Conservation (phyloP, 257 asterid genomes). For the Scutellaria barbata region DNA sequence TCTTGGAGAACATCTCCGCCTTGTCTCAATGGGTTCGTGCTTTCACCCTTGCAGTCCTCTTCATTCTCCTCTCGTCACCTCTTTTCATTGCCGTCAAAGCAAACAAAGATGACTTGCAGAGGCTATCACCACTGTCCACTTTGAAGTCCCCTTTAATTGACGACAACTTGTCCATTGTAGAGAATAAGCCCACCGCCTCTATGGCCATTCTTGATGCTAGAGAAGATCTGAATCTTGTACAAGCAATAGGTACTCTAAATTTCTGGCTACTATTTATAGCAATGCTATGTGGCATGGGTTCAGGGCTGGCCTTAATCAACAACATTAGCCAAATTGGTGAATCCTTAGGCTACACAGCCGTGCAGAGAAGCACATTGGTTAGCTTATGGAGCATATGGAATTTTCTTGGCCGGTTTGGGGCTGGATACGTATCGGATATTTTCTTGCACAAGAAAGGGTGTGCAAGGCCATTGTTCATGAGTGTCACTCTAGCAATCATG, state of each 20-base stretch:
- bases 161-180: conserved; percentile 28
- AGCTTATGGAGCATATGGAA: conserved; percentile 98
- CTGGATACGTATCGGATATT: conserved; percentile 74
- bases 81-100: conserved; percentile 53
- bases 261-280: conserved; percentile 86
- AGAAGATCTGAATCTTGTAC: conserved; percentile 54
- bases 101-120: conserved; percentile 30
- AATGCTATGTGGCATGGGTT: conserved; percentile 94
- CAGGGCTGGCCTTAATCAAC: conserved; percentile 88
- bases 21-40: conserved; percentile 55
- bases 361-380: conserved; percentile 74
- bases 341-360: conserved; percentile 70
- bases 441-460: conserved; percentile 62
- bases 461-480: conserved; percentile 81
- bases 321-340: conserved; percentile 99
- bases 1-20: conserved; percentile 50
- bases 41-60: conserved; percentile 53
- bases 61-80: conserved; percentile 69
- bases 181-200: conserved; percentile 36
- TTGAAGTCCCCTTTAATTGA: conserved; percentile 48
- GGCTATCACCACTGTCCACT: conserved; percentile 4
- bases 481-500: conserved; percentile 73
- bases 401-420: conserved; percentile 89
- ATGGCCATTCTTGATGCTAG: conserved; percentile 33
- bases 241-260: conserved; percentile 65